Evolutionary conservation across 805 yeast species (phyloP).

Genomic region (Tetrapisispora arboricola): DNA sequence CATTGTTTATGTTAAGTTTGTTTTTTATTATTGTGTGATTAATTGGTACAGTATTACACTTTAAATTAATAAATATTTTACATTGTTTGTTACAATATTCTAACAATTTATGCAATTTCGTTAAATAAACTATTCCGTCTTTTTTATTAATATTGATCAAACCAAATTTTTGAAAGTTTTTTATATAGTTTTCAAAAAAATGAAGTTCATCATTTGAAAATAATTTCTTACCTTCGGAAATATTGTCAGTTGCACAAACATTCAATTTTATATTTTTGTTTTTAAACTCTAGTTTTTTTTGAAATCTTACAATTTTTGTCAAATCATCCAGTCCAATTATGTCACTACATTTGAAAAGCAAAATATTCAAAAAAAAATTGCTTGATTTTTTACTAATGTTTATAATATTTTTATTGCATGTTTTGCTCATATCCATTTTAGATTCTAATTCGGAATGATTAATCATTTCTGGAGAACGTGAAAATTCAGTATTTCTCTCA

Average conservation of each 20-base stretch:
- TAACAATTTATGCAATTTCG: slow-evolving; percentile 6
- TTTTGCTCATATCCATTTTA: not conserved
- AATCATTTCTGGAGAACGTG: too few relatives aligned
- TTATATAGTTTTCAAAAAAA: not conserved
- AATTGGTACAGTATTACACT: slow-evolving; percentile 9
- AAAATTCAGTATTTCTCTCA: not conserved
- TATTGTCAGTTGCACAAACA: not conserved
- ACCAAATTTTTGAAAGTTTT: not conserved
- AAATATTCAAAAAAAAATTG: not conserved
- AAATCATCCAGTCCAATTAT: not conserved
- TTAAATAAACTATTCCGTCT: slow-evolving; percentile 1
- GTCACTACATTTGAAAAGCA: not conserved
- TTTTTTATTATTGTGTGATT: slow-evolving; percentile 6
- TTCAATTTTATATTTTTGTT: not conserved
- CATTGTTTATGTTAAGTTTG: slow-evolving; percentile 2
- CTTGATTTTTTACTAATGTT: not conserved
- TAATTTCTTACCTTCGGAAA: not conserved
- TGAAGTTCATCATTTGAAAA: not conserved
- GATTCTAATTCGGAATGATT: not conserved
- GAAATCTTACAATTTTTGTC: not conserved
- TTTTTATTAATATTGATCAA: not conserved
- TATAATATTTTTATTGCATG: not conserved
- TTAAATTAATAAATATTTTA: slow-evolving; percentile 9
- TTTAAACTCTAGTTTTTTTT: not conserved
- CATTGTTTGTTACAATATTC: slow-evolving; percentile 8